Evolutionary conservation across 2,329 filamentous ascomycete genomes (phyloP), one percentile per base, ranked within the genome.

Genomic region (Aspergillus bombycis): DNA sequence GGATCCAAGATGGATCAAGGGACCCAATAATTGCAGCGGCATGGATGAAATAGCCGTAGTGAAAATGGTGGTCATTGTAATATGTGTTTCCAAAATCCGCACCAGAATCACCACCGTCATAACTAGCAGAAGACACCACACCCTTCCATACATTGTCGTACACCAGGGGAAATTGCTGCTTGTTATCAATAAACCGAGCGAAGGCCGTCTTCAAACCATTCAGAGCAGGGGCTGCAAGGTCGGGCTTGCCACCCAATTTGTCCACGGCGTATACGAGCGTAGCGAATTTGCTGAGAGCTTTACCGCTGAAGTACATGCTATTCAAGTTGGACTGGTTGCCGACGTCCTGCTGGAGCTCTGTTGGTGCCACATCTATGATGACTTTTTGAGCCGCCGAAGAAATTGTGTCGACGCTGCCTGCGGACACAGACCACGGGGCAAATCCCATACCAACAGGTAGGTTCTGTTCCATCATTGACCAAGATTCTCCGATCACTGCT

Each of bases 301-400:
- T 98, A 70, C 95, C 95, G 69, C 91, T 91, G 77, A 90, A 97
- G 78, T 98, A 98, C 88, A 97, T 94, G 43, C 93, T 96, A 74
- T 94, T 86, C 41, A 92, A 81, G 67, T 95, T 87, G 6, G 88
- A 88, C 72, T 95, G 89, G 0, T 81, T 80, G n/a, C 82, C 77
- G 77, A 97, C 92, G 74, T 93, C 85, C 77, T 95, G 89, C 0
- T 86, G 85, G 0, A 96, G 81, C 75, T 99, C 95, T 23, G 83
- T 85, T n/a, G 84, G 82, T 1, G 92, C 91, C 10, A 89, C 82
- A 1, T 84, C 81, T 41, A 81, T 79, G 61, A 96, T 90, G 2
- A 82, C 80, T 2, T 82, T 75, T 68, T 89, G 87, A 1, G 88
- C 85, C n/a, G 81, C 78, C 1, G 75, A 57, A 1, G 81, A 77